Base-by-base conservation (phyloP, 352 stramenopile genomes). In the Phytophthora tubulina region DNA sequence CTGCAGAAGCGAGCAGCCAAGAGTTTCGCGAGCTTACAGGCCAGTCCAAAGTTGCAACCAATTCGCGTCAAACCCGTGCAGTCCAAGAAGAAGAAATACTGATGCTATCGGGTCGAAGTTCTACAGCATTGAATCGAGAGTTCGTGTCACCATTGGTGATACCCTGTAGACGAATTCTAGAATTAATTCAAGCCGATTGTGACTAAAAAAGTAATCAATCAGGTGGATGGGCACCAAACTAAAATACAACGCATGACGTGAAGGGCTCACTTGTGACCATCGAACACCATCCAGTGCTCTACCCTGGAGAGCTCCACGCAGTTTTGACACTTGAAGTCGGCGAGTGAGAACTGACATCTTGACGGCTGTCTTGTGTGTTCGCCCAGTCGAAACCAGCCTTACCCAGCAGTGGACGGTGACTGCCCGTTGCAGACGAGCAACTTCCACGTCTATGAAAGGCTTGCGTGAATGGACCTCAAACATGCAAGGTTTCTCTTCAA, bases 1-100 rank as follows among this genome's bases (percentile, higher is more conserved):
- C 73, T 94, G 4, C 86, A 92, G 50, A 81, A 80, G 55, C 80
- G 78, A 53, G 84, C 84, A 3, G 81, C 75, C 11, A 88, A 89
- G 56, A 84, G 57, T 41, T 68, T 92, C 10, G 84, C 83, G 0
- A 71, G 67, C 13, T 59, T 92, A 39, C 82, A 92, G 32, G 52
- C 76, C 17, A 84, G 63, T 35, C 65, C 82, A 10, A 91, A 89
- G 70, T 32, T 86, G 2, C 80, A 87, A 46, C 55, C 67, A 0
- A 59, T 73, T n/a, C 76, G 76, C 13, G 15, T 55, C 0, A 84
- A 84, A 49, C 50, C 54, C 30, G 50, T 68, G 15, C 4, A 65
- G 5, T 50, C 63, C 7, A 86, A 83, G 64, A 90, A 85, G 67
- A 86, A 82, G 58, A 84, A 82, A 33, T 70, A 79, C 49, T 74